Evolutionary conservation across 441 rosid species (phyloP).

Genomic region (Syzygium syzygioides): DNA sequence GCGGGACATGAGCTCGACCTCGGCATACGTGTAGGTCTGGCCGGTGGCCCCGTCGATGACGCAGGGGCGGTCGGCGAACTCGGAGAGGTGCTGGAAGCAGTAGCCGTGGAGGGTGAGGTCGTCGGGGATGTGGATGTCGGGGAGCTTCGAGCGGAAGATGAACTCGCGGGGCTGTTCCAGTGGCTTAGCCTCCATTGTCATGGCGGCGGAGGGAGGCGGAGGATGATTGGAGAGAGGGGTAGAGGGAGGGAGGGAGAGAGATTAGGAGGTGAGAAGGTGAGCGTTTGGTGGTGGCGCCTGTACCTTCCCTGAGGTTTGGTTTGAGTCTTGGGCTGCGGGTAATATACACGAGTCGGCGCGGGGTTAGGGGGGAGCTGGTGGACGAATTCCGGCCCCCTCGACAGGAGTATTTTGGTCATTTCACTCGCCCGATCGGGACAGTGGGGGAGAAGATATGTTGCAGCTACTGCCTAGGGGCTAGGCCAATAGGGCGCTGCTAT

Average conservation of each 20-base stretch:
- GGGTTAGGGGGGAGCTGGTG: conserved; percentile 23
- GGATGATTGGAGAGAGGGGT: conserved; percentile 1
- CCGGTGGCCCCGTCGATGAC: conserved; percentile 50
- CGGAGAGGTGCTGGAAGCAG: conserved; percentile 50
- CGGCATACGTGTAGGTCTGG: conserved; percentile 28
- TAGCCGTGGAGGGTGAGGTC: conserved; percentile 54
- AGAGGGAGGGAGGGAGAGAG: background rate
- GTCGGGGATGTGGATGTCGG: conserved; percentile 50
- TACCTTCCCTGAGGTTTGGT: conserved; percentile 18
- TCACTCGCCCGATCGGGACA: background rate
- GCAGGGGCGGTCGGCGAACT: conserved; percentile 44
- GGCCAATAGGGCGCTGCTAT: no score
- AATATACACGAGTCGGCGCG: conserved; percentile 24
- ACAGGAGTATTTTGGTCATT: conserved; percentile 1
- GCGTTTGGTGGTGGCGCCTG: background rate
- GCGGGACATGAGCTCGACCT: conserved; percentile 42
- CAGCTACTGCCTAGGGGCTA: no score
- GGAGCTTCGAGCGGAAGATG: conserved; percentile 59
- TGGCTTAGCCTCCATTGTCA: background rate
- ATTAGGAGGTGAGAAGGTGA: background rate
- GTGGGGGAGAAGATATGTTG: background rate
- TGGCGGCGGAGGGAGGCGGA: background rate
- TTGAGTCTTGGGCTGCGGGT: conserved; percentile 15
- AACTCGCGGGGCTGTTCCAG: conserved; percentile 13
- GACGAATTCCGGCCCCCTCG: conserved; percentile 3